phyloP scores from a whole-genome alignment of 352 stramenopile genomes.

The Phytophthora nicotianae region DNA sequence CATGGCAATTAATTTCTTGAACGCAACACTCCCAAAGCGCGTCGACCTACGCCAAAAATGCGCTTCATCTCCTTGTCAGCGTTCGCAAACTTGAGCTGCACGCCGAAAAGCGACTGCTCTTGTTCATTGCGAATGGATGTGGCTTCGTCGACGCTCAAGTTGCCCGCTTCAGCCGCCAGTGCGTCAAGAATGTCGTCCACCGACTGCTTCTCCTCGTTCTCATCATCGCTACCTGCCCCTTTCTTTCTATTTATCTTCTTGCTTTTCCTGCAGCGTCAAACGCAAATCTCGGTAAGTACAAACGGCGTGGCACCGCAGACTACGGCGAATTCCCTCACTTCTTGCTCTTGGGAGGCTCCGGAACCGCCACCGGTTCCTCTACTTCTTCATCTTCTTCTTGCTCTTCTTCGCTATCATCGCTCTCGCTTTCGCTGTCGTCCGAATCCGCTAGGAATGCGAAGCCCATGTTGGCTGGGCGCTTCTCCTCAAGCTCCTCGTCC shows the following conservation, averaged over 20 bases:
- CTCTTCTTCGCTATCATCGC: slow-evolving; percentile 35
- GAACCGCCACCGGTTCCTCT: slow-evolving; percentile 2
- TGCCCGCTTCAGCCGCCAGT: slow-evolving; percentile 50
- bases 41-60: slow-evolving; percentile 73
- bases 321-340: slow-evolving; percentile 20
- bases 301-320: neutral
- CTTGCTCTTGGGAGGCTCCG: slow-evolving; percentile 30
- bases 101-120: slow-evolving; percentile 67
- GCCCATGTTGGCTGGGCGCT: slow-evolving; percentile 53
- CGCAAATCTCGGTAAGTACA: neutral
- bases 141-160: slow-evolving; percentile 43
- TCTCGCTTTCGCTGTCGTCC: slow-evolving; percentile 28
- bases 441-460: slow-evolving; percentile 81
- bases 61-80: slow-evolving; percentile 91
- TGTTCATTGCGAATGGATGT: slow-evolving; percentile 40
- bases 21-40: neutral
- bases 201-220: slow-evolving; percentile 31
- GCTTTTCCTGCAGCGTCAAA: slow-evolving; percentile 19
- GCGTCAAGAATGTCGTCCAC: slow-evolving; percentile 78
- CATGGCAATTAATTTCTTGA: neutral
- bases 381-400: slow-evolving; percentile 15
- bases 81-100: slow-evolving; percentile 79
- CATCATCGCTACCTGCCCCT: slow-evolving; percentile 23
- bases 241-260: slow-evolving; percentile 45
- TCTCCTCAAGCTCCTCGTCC: slow-evolving; percentile 57